Base-by-base conservation (phyloP, 352 stramenopile species). In the Paralagenidium karlingii region DNA sequence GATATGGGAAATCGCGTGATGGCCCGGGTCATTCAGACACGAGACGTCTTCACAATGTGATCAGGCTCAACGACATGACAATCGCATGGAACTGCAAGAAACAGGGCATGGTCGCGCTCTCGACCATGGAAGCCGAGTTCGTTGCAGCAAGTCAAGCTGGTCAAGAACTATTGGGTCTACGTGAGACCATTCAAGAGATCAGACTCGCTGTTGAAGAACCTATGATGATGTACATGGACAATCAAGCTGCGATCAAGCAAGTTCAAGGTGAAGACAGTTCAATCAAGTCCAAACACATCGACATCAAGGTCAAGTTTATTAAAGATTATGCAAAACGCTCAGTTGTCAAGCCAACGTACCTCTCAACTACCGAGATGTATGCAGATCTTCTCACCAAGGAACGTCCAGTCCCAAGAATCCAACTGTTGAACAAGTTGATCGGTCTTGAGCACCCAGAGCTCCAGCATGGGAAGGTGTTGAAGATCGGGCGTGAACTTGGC, bases 1-100 rank as follows among this genome's bases (percentile, higher is more conserved):
- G 19, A 89, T 54, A 32, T 92, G 78, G 21, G 71, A 86, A 41
- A 92, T 92, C 6, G 78, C 73, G 40, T 92, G 78, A 40, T 58
- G 58, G 10, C 68, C 65, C 13, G 68, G 50, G 48, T 92, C 78
- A 25, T 92, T 92, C 34, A 89, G 46, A 18, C 69, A 66, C 7
- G 75, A 82, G 22, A 90, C 53, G 38, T 89, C 78, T 1, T 82
- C 71, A n/a, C n/a, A n/a, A n/a, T n/a, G n/a, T n/a, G n/a, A n/a
- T n/a, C n/a, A n/a, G n/a, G n/a, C n/a, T n/a, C n/a, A n/a, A n/a
- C 22, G 30, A 36, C 30, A 7, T 36, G 3, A 36, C 22, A 36
- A 20, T 36, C 16, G 3, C 16, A 3, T 36, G 30, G 30, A 36
- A 16, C 16, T 36, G 30, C 30, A 16, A 20, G 16, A 36, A 36